Evolutionary conservation across 192 early-diverging fungal genomes (phyloP).

Genomic region (Diversispora epigaea): DNA sequence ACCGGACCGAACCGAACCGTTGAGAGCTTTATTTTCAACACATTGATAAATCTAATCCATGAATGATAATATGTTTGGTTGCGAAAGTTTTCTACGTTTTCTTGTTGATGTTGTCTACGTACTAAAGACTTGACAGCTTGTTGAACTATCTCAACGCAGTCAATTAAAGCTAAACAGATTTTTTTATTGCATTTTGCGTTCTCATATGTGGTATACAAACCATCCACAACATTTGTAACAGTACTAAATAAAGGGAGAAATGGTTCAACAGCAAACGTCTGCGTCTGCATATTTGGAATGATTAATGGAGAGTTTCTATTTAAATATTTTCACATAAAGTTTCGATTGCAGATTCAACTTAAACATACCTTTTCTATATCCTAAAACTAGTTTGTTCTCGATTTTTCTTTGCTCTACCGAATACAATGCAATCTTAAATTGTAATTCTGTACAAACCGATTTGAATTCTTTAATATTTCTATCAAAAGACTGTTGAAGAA

Average conservation of each 20-base stretch:
- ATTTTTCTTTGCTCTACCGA: slow-evolving; percentile 1
- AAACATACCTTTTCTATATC: not conserved
- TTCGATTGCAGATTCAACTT: too few relatives aligned
- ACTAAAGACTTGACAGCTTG: not conserved
- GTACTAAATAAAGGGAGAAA: too few relatives aligned
- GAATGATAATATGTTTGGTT: not conserved
- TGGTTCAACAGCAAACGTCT: too few relatives aligned
- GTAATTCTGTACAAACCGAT: not conserved
- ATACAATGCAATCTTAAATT: slow-evolving; percentile 9
- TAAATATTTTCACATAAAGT: too few relatives aligned
- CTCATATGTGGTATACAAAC: not conserved
- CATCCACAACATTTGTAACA: too few relatives aligned
- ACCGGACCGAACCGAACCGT: too few relatives aligned
- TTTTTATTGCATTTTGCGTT: not conserved
- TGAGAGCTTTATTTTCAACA: too few relatives aligned
- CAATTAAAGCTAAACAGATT: not conserved
- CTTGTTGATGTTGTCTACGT: not conserved
- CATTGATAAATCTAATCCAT: not conserved
- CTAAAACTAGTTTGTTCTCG: not conserved
- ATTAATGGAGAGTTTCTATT: too few relatives aligned
- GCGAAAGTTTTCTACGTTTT: not conserved
- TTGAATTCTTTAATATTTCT: not conserved
- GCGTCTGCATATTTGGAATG: too few relatives aligned
- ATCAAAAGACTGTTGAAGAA: not conserved
- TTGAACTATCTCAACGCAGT: not conserved